Conservation (phyloP, 2,329 filamentous ascomycete species). For the Sarocladium oryzae region DNA sequence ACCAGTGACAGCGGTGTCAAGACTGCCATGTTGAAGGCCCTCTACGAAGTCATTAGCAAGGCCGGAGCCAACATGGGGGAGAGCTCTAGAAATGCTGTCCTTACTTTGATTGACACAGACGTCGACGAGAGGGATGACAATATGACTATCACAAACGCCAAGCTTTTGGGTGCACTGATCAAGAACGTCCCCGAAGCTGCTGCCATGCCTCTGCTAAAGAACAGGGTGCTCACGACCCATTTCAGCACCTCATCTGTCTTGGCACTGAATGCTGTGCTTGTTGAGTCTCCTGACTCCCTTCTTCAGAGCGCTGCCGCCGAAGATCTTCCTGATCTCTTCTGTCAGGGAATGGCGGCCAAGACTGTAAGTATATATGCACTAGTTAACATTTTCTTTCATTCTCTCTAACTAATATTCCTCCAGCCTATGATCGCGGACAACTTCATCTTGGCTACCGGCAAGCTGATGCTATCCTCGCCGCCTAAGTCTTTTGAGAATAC, state of each 20-base stretch:
- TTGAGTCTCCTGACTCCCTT: slow-evolving; percentile 69
- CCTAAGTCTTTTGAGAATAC: slow-evolving; percentile 67
- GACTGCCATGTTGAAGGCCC: slow-evolving; percentile 92
- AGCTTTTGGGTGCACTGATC: slow-evolving; percentile 80
- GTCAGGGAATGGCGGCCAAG: slow-evolving; percentile 70
- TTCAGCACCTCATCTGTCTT: slow-evolving; percentile 75
- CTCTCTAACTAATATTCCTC: no score
- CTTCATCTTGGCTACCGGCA: slow-evolving; percentile 81
- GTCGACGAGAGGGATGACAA: slow-evolving; percentile 65
- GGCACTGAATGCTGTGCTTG: slow-evolving; percentile 79
- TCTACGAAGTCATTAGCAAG: slow-evolving; percentile 95
- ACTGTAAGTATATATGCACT: slow-evolving; percentile 49
- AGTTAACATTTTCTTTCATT: slow-evolving; percentile 1
- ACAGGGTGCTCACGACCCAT: slow-evolving; percentile 70
- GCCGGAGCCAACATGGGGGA: slow-evolving; percentile 94
- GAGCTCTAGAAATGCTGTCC: slow-evolving; percentile 74
- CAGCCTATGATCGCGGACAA: slow-evolving; percentile 92
- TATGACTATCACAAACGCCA: slow-evolving; percentile 86
- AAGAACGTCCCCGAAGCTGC: slow-evolving; percentile 74
- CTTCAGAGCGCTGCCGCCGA: slow-evolving; percentile 59
- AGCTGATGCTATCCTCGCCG: slow-evolving; percentile 70
- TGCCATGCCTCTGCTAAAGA: slow-evolving; percentile 53
- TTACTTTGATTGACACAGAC: slow-evolving; percentile 83
- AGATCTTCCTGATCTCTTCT: slow-evolving; percentile 70
- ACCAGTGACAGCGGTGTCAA: slow-evolving; percentile 78